Evolutionary conservation across 306 rosid species (phyloP).

Genomic region (Pterocarpus macrocarpus): DNA sequence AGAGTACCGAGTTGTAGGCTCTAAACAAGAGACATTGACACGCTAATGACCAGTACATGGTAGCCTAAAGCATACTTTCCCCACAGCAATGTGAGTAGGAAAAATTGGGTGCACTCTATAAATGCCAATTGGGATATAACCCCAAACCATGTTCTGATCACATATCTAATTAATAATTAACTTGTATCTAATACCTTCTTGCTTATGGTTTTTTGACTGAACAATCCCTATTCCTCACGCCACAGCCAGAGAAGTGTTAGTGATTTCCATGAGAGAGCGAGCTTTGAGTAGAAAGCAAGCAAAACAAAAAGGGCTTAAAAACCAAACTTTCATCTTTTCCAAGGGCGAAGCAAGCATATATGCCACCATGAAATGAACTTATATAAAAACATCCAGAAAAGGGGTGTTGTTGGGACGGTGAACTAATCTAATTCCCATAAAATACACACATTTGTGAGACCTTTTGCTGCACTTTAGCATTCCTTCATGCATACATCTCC

Average conservation of each 20-base stretch:
- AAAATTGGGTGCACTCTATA: not conserved
- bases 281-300: conserved; percentile 91
- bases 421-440: conserved; percentile 53
- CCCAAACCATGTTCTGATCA: not conserved
- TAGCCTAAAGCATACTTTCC: conserved; percentile 38
- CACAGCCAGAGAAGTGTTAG: conserved; percentile 44
- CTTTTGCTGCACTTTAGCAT: conserved; percentile 48
- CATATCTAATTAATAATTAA: not conserved
- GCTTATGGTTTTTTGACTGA: conserved; percentile 29
- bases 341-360: conserved; percentile 86
- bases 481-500: conserved; percentile 60
- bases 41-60: conserved; percentile 2
- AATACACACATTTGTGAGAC: conserved; percentile 55
- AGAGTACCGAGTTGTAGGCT: not conserved
- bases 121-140: not conserved
- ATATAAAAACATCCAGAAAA: conserved; percentile 37
- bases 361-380: conserved; percentile 59
- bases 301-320: conserved; percentile 61
- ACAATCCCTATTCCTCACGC: conserved; percentile 56
- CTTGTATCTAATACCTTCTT: conserved; percentile 20
- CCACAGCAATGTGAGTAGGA: conserved; percentile 6
- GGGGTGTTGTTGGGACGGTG: conserved; percentile 48
- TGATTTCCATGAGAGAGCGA: conserved; percentile 41
- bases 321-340: conserved; percentile 62
- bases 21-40: conserved; percentile 3